Conservation (phyloP, 1,284 basidiomycete genomes). For the Tausonia pullulans region DNA sequence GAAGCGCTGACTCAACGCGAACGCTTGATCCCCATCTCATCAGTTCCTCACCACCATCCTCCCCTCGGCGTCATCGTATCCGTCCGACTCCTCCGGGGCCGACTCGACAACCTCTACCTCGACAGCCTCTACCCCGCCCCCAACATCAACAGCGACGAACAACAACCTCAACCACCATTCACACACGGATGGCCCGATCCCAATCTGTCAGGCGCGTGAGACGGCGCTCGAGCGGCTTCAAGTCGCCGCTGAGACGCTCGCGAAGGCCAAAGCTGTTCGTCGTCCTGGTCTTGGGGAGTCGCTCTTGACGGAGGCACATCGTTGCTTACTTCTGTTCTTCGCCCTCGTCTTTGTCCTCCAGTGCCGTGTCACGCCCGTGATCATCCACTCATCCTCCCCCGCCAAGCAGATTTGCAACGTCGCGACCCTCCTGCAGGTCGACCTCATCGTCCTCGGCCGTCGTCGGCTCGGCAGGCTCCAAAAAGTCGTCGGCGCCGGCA, state of each 20-base stretch:
- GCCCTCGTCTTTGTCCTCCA: background rate
- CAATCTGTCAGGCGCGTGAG: too few relatives aligned
- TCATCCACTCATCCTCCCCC: conserved; percentile 1
- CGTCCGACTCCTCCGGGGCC: too few relatives aligned
- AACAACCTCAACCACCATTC: too few relatives aligned
- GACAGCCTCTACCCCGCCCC: too few relatives aligned
- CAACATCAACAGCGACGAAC: too few relatives aligned
- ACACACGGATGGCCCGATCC: too few relatives aligned
- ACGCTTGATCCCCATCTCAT: too few relatives aligned
- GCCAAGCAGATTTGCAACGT: conserved; percentile 2
- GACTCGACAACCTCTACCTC: too few relatives aligned
- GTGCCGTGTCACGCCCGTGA: conserved; percentile 9
- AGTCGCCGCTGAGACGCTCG: background rate
- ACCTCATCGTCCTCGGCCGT: conserved; percentile 10
- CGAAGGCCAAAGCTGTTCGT: background rate
- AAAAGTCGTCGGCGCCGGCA: conserved; percentile 8
- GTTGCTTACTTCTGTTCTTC: background rate
- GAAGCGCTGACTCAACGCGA: too few relatives aligned
- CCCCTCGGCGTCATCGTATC: too few relatives aligned
- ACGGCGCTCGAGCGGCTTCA: background rate
- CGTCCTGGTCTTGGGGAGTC: background rate
- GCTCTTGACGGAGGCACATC: too few relatives aligned
- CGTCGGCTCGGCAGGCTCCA: conserved; percentile 1
- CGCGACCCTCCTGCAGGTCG: background rate
- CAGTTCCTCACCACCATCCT: too few relatives aligned